These are phyloP conservation scores for Backusella australiensis DNA, from an alignment of 192 early-diverging fungal species.

Conservation along the genomic window DNA sequence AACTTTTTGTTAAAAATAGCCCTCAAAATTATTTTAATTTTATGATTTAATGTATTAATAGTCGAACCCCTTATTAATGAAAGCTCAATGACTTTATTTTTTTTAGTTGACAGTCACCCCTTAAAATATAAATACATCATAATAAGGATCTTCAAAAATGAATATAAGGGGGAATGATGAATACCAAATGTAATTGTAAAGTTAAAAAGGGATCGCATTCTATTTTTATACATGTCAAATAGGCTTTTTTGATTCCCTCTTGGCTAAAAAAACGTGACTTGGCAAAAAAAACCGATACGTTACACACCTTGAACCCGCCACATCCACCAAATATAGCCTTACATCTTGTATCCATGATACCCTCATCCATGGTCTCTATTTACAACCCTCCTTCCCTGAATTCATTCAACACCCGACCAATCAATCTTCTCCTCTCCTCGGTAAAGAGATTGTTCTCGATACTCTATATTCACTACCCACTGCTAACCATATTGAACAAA, in stretches of 20 bases:
- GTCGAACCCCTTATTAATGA: background rate
- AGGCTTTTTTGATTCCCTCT: background rate
- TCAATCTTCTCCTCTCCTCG: no score
- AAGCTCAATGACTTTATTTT: background rate
- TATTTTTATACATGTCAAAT: background rate
- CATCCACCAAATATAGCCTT: no score
- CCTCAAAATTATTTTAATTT: background rate
- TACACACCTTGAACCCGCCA: background rate
- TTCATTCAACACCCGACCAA: no score
- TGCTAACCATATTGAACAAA: no score
- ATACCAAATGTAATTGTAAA: background rate
- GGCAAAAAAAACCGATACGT: background rate
- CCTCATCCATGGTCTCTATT: no score
- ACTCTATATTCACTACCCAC: no score
- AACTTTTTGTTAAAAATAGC: conserved; percentile 9
- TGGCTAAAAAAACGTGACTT: background rate
- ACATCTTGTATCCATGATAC: no score
- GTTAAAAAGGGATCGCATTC: background rate
- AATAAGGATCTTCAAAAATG: background rate
- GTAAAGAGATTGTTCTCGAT: no score
- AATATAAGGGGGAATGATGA: background rate
- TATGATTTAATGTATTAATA: background rate
- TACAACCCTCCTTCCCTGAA: no score
- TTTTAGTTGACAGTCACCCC: background rate
- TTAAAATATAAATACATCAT: background rate